Percentiles rank a stretch among this genome's conserved stretches.
phyloP scores from a whole-genome alignment of 75 land plant genomes.

The Sequoiadendron giganteum region DNA sequence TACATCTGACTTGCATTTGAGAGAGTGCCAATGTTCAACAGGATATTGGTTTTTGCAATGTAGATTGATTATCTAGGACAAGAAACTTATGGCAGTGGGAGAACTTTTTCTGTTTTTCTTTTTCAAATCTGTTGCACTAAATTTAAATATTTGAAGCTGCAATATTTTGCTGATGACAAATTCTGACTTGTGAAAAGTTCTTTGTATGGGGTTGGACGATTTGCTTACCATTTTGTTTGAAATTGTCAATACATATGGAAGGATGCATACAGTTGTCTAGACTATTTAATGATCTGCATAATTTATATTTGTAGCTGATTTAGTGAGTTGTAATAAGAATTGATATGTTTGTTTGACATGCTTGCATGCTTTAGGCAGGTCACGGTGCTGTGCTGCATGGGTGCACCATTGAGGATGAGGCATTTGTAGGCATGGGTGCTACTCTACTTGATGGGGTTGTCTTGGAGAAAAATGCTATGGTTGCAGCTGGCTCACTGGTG shows the following conservation, averaged over 20 bases:
- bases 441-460: constrained; percentile 28
- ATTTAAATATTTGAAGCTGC: neutral
- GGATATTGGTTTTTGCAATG: neutral
- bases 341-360: constrained; percentile 5
- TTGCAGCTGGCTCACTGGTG: constrained; percentile 32
- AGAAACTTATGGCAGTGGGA: neutral
- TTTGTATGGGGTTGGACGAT: neutral
- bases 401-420: constrained; percentile 32
- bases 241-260: neutral
- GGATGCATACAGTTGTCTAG: neutral
- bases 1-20: neutral
- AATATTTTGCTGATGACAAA: neutral
- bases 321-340: neutral
- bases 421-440: constrained; percentile 37
- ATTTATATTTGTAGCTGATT: neutral
- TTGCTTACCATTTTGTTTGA: neutral
- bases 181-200: neutral
- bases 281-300: neutral
- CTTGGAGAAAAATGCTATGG: constrained; percentile 35
- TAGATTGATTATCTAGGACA: neutral
- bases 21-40: neutral
- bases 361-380: constrained; percentile 22
- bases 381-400: constrained; percentile 40
- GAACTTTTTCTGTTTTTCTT: neutral
- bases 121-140: neutral